These are phyloP conservation scores for Phytophthora idaei DNA, from an alignment of 352 stramenopile species.

Conservation along the genomic window DNA sequence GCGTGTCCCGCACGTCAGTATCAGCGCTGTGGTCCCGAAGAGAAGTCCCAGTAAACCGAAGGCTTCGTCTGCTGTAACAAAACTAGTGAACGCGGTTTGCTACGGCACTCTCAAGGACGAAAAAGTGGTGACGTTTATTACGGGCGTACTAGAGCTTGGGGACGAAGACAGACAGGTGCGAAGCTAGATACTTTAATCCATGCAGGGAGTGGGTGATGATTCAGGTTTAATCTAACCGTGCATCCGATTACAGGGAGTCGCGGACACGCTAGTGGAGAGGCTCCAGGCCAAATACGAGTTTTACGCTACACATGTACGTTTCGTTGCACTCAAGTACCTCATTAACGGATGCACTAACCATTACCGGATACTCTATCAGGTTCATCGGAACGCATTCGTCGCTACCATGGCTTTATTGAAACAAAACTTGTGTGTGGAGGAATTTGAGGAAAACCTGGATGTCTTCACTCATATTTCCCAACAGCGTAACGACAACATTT, in stretches of 20 bases:
- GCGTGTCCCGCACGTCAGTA: constrained; percentile 71
- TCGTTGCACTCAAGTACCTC: neutral
- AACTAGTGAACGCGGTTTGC: constrained; percentile 87
- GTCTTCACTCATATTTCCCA: constrained; percentile 87
- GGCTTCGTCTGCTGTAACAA: constrained; percentile 60
- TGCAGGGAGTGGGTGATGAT: neutral
- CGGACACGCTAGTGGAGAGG: constrained; percentile 85
- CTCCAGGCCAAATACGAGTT: constrained; percentile 86
- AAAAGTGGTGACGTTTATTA: constrained; percentile 73
- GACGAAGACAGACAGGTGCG: constrained; percentile 71
- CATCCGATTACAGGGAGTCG: constrained; percentile 55
- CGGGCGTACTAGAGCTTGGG: constrained; percentile 69
- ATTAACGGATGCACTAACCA: neutral
- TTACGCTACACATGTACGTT: constrained; percentile 69
- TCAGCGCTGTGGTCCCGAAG: constrained; percentile 76
- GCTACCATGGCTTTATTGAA: constrained; percentile 77
- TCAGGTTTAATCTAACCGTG: neutral
- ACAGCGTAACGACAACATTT: constrained; percentile 84
- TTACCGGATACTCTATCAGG: constrained; percentile 36
- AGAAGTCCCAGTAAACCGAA: constrained; percentile 57
- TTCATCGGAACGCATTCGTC: constrained; percentile 80
- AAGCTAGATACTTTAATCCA: neutral
- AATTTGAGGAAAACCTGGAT: constrained; percentile 80
- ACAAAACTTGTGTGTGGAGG: constrained; percentile 77
- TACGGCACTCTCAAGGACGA: constrained; percentile 77